Evolutionary conservation across 148 eudicot genomes (phyloP).

Genomic region (Polygonum maritimum): DNA sequence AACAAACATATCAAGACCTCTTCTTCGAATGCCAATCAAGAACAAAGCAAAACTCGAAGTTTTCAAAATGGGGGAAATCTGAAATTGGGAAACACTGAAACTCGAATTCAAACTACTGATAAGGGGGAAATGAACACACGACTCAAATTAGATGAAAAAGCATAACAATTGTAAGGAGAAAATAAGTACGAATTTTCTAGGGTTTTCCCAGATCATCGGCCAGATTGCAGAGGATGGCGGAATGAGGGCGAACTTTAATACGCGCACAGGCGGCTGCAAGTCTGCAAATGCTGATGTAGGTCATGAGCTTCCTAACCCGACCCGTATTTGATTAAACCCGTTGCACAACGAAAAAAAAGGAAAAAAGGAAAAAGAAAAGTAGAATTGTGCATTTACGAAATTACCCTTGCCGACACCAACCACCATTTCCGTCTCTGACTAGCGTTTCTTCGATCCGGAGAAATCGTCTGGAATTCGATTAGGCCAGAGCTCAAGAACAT

Average conservation of each 20-base stretch:
- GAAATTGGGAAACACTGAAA: neutral
- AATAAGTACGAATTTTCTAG: neutral
- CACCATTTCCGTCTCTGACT: conserved; percentile 6
- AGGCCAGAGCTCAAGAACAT: too few relatives aligned
- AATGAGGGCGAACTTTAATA: neutral
- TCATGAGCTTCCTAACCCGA: neutral
- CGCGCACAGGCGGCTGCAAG: neutral
- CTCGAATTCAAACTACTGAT: too few relatives aligned
- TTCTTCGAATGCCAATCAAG: neutral
- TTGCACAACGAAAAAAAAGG: too few relatives aligned
- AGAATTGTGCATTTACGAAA: neutral
- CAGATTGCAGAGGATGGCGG: neutral
- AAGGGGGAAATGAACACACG: neutral
- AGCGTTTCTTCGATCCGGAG: neutral
- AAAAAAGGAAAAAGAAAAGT: neutral
- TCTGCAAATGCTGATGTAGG: neutral
- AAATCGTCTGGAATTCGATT: too few relatives aligned
- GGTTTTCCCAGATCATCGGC: neutral
- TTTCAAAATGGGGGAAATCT: neutral
- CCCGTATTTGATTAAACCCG: neutral
- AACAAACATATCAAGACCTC: neutral
- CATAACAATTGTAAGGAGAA: neutral
- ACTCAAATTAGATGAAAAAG: neutral
- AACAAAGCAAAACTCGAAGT: neutral
- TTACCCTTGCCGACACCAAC: conserved; percentile 8